Conservation (phyloP, 371 early-diverging fungal species). For the Choanephora cucurbitarum region DNA sequence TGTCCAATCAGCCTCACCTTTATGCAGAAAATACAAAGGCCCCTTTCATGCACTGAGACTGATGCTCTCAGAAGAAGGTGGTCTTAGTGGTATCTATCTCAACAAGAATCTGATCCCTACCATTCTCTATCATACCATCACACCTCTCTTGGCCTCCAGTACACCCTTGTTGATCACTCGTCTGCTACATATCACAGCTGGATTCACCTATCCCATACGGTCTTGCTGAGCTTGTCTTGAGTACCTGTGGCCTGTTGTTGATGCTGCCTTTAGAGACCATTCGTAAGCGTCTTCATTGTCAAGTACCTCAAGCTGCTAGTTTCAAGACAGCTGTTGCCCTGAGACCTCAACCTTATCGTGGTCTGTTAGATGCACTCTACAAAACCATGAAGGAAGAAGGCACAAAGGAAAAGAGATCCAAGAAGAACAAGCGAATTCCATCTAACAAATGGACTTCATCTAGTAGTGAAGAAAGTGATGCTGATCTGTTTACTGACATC, state of each 20-base stretch:
- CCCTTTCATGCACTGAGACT: constrained; percentile 68
- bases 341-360: constrained; percentile 82
- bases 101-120: constrained; percentile 74
- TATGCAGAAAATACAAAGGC: constrained; percentile 74
- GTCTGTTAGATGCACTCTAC: constrained; percentile 77
- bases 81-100: constrained; percentile 67
- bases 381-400: constrained; percentile 90
- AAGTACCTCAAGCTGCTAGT: constrained; percentile 48
- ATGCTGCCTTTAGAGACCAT: constrained; percentile 89
- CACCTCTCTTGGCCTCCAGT: constrained; percentile 71
- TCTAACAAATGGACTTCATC: constrained; percentile 3
- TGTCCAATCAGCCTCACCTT: constrained; percentile 71
- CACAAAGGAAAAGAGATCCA: constrained; percentile 29
- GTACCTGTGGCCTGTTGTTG: constrained; percentile 68
- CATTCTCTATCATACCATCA: constrained; percentile 70
- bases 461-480: constrained; percentile 22
- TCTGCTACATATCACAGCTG: constrained; percentile 60
- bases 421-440: background rate
- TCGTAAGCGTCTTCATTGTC: constrained; percentile 81
- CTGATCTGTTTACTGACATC: constrained; percentile 15
- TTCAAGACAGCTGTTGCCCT: constrained; percentile 77
- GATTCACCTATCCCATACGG: constrained; percentile 69
- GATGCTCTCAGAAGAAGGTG: constrained; percentile 81
- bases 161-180: constrained; percentile 73
- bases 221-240: constrained; percentile 63